phyloP scores from a whole-genome alignment of 1,139 yeast genomes.

The Suhomyces terraborum region DNA sequence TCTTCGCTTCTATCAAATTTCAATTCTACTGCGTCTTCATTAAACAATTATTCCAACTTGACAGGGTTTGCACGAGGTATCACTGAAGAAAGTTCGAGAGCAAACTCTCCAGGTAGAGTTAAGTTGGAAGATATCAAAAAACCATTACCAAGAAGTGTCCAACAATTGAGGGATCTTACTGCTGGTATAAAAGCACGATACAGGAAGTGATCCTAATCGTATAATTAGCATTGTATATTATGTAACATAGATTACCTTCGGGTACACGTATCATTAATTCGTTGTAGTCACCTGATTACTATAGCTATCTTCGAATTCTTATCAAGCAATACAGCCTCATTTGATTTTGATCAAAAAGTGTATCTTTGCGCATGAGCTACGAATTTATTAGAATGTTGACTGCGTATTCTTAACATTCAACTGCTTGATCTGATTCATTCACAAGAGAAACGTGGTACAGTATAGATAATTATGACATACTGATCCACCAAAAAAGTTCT shows the following conservation, averaged over 20 bases:
- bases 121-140: slow-evolving; percentile 14
- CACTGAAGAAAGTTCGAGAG: slow-evolving; percentile 45
- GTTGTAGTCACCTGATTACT: too few species aligned
- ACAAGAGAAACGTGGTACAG: too few species aligned
- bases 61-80: slow-evolving; percentile 45
- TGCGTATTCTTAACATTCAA: too few species aligned
- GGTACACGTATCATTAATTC: too few species aligned
- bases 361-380: too few species aligned
- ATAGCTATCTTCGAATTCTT: too few species aligned
- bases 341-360: too few species aligned
- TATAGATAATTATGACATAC: too few species aligned
- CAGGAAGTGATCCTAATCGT: slow-evolving; percentile 16
- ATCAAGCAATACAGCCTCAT: too few species aligned
- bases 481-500: too few species aligned
- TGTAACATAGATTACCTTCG: slow-evolving; percentile 9
- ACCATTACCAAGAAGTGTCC: slow-evolving; percentile 29
- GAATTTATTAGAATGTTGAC: too few species aligned
- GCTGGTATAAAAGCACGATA: slow-evolving; percentile 38
- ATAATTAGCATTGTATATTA: slow-evolving; percentile 13
- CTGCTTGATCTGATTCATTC: too few species aligned
- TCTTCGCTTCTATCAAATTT: slow-evolving; percentile 22
- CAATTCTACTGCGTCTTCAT: slow-evolving; percentile 25
- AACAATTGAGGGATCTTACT: slow-evolving; percentile 40
- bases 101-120: slow-evolving; percentile 30
- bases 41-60: slow-evolving; percentile 30